Conservation (phyloP, 768 basidiomycete genomes). For the Phaeotremella skinneri region DNA sequence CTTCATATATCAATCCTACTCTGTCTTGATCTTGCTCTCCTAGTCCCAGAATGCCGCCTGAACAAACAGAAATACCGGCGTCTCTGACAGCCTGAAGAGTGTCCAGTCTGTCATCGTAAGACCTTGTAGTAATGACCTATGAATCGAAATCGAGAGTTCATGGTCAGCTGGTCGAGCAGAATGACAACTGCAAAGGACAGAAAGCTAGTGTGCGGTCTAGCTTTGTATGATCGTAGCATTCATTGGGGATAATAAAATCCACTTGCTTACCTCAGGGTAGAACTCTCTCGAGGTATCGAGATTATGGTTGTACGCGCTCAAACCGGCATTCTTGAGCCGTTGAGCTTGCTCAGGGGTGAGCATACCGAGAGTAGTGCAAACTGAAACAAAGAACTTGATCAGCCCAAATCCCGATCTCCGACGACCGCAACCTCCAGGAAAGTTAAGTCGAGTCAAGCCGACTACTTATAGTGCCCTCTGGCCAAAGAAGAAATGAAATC, state of each 20-base stretch:
- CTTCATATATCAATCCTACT: constrained; percentile 90
- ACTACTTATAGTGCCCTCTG: too few relatives aligned
- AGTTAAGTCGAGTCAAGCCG: too few relatives aligned
- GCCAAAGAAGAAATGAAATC: too few relatives aligned
- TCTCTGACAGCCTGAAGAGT: constrained; percentile 88
- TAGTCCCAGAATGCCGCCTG: constrained; percentile 90
- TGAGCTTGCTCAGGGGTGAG: constrained; percentile 86
- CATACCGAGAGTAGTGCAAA: constrained; percentile 98
- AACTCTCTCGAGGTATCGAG: constrained; percentile 96
- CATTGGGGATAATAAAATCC: too few relatives aligned
- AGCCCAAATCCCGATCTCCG: not conserved
- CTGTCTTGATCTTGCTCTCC: constrained; percentile 88
- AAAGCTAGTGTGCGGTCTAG: too few relatives aligned
- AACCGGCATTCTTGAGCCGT: constrained; percentile 87
- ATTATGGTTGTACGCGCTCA: constrained; percentile 98
- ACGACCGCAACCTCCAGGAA: too few relatives aligned
- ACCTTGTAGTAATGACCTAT: constrained; percentile 90
- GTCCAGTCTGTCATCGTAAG: constrained; percentile 86
- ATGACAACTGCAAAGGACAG: too few relatives aligned
- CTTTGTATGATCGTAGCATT: too few relatives aligned
- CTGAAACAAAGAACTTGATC: constrained; percentile 52
- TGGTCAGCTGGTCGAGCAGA: not conserved
- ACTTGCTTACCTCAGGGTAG: constrained; percentile 77
- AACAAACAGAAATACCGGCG: constrained; percentile 95
- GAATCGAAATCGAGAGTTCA: constrained; percentile 11